A percentile compares a stretch with the other conserved stretches of the same genome.
Evolutionary conservation across 345 rosid genomes (phyloP).

Genomic region (Citrus sp.): DNA sequence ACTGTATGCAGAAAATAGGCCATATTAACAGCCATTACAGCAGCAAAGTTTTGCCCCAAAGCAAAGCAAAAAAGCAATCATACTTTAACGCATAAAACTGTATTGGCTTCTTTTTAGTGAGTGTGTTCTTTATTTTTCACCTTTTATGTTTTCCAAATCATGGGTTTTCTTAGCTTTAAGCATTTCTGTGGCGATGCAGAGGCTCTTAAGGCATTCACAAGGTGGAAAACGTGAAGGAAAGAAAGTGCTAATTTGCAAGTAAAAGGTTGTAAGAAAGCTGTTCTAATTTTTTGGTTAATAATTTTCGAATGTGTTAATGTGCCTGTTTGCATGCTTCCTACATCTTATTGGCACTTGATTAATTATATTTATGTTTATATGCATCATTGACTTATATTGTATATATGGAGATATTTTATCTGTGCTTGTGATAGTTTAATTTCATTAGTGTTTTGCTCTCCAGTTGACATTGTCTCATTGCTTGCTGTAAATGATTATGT

Average conservation of each 20-base stretch:
- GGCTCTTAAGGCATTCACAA: not conserved
- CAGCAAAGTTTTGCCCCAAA: not conserved
- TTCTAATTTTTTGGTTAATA: not conserved
- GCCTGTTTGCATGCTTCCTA: not conserved
- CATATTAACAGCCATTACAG: not conserved
- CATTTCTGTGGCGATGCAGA: not conserved
- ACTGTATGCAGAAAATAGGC: not conserved
- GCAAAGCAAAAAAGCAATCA: slow-evolving; percentile 4
- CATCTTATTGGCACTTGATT: too few relatives aligned
- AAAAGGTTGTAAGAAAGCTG: not conserved
- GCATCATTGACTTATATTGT: not conserved
- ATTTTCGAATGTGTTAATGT: not conserved
- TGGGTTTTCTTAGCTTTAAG: not conserved
- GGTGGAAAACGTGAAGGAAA: not conserved
- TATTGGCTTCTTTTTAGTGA: not conserved
- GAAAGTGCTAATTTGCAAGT: not conserved
- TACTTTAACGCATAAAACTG: not conserved
- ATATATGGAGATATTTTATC: not conserved
- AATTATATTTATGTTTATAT: not conserved
- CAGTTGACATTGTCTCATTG: not conserved
- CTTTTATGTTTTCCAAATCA: not conserved
- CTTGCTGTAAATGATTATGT: not conserved
- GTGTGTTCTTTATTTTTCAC: not conserved
- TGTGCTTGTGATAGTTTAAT: not conserved
- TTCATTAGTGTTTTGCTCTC: not conserved